Conservation (phyloP, 345 rosid species). For the Brassica nigra region DNA sequence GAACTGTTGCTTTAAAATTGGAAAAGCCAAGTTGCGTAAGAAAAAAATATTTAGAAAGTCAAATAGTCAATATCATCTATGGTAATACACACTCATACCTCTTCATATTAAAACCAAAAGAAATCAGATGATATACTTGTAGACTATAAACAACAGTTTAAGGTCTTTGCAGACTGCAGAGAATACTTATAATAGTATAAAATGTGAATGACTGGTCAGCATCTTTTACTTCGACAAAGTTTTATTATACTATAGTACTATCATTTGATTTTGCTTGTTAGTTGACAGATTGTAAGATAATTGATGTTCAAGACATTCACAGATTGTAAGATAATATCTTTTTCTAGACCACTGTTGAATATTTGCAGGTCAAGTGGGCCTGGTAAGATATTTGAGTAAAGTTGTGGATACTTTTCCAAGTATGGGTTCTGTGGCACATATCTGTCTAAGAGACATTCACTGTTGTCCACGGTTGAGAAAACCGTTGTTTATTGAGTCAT, state of each 20-base stretch:
- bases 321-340: neutral
- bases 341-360: neutral
- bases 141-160: neutral
- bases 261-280: neutral
- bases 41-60: neutral
- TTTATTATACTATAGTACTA: neutral
- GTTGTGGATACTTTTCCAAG: constrained; percentile 60
- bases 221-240: neutral
- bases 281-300: neutral
- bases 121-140: neutral
- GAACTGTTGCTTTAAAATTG: neutral
- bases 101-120: neutral
- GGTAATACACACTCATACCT: neutral
- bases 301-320: neutral
- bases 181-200: neutral
- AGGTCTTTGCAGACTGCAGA: neutral
- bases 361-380: constrained; percentile 73
- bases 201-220: neutral
- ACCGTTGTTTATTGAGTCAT: constrained; percentile 80
- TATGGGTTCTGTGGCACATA: constrained; percentile 39
- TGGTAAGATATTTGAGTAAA: constrained; percentile 68
- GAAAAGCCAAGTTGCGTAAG: neutral
- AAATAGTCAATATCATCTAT: neutral
- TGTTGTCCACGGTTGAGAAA: constrained; percentile 71
- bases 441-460: no score